phyloP scores from a whole-genome alignment of 2,329 filamentous ascomycete species.

The Verticillium longisporum region DNA sequence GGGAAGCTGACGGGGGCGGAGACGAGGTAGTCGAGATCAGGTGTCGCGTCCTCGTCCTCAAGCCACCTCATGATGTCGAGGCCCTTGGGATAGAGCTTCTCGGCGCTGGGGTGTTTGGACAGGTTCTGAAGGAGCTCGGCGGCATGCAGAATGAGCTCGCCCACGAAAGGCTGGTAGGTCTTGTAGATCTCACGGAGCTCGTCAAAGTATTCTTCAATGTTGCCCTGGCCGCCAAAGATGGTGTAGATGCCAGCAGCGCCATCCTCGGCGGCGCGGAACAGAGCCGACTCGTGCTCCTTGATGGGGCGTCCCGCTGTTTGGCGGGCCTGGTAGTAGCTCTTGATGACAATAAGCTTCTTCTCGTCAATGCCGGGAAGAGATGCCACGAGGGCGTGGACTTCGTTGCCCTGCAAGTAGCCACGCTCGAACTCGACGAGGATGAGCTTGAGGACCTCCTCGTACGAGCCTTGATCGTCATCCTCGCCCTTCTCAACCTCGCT shows the following conservation, averaged over 20 bases:
- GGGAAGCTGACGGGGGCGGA: slow-evolving; percentile 94
- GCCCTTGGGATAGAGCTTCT: slow-evolving; percentile 97
- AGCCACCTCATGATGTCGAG: slow-evolving; percentile 93
- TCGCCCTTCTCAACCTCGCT: slow-evolving; percentile 87
- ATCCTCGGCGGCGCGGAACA: slow-evolving; percentile 82
- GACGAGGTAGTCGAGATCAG: slow-evolving; percentile 89
- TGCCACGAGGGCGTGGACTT: slow-evolving; percentile 86
- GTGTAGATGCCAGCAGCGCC: slow-evolving; percentile 80
- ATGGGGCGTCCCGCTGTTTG: slow-evolving; percentile 78
- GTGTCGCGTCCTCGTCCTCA: slow-evolving; percentile 79
- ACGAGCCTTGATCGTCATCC: slow-evolving; percentile 80
- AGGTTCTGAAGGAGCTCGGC: slow-evolving; percentile 84
- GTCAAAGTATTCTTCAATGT: slow-evolving; percentile 99
- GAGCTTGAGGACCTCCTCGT: slow-evolving; percentile 87
- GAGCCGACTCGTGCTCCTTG: slow-evolving; percentile 86
- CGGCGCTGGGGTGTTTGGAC: slow-evolving; percentile 74
- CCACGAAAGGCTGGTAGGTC: slow-evolving; percentile 86
- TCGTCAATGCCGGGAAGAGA: slow-evolving; percentile 80
- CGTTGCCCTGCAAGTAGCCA: slow-evolving; percentile 88
- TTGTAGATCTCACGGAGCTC: slow-evolving; percentile 87
- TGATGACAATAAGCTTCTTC: slow-evolving; percentile 87
- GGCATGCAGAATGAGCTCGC: slow-evolving; percentile 72
- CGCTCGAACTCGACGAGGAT: slow-evolving; percentile 95
- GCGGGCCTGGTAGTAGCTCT: slow-evolving; percentile 87
- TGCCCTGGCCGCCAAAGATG: slow-evolving; percentile 94